These are phyloP conservation scores for Candida germanica DNA, from an alignment of 805 yeast species.

Conservation along the genomic window DNA sequence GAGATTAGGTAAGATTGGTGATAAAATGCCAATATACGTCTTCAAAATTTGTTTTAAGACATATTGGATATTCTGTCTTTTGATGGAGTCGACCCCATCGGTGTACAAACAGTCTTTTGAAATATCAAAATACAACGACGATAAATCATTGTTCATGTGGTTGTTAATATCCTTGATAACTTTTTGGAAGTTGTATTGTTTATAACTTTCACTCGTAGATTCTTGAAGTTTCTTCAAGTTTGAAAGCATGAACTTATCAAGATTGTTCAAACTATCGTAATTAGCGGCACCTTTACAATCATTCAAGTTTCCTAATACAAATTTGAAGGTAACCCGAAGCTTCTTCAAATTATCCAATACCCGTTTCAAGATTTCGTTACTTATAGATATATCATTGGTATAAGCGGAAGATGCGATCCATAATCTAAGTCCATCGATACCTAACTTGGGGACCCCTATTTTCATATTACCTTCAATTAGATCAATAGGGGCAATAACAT, in stretches of 20 bases:
- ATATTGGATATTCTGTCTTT: slow-evolving; percentile 62
- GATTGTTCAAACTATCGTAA: slow-evolving; percentile 29
- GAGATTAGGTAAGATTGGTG: slow-evolving; percentile 81
- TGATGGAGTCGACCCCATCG: slow-evolving; percentile 44
- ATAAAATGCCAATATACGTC: slow-evolving; percentile 61
- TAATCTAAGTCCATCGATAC: slow-evolving; percentile 86
- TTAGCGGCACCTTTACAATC: slow-evolving; percentile 12
- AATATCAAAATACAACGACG: slow-evolving; percentile 82
- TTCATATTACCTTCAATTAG: slow-evolving; percentile 60
- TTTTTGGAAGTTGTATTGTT: slow-evolving; percentile 61
- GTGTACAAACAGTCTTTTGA: slow-evolving; percentile 85
- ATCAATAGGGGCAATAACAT: slow-evolving; percentile 66
- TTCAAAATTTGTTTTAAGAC: slow-evolving; percentile 59
- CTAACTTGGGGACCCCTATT: slow-evolving; percentile 55
- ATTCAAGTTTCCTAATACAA: slow-evolving; percentile 72
- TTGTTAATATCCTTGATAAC: slow-evolving; percentile 65
- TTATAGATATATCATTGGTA: slow-evolving; percentile 73
- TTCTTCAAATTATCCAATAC: slow-evolving; percentile 81
- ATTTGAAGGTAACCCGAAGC: slow-evolving; percentile 76
- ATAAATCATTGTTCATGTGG: slow-evolving; percentile 71
- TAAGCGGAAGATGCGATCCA: slow-evolving; percentile 91
- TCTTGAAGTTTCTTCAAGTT: slow-evolving; percentile 48
- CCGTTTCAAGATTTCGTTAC: slow-evolving; percentile 67
- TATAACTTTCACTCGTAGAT: slow-evolving; percentile 44
- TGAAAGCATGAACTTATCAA: slow-evolving; percentile 65